Evolutionary conservation across 129 eudicot genomes (phyloP).

Genomic region (Centaurea solstitialis): DNA sequence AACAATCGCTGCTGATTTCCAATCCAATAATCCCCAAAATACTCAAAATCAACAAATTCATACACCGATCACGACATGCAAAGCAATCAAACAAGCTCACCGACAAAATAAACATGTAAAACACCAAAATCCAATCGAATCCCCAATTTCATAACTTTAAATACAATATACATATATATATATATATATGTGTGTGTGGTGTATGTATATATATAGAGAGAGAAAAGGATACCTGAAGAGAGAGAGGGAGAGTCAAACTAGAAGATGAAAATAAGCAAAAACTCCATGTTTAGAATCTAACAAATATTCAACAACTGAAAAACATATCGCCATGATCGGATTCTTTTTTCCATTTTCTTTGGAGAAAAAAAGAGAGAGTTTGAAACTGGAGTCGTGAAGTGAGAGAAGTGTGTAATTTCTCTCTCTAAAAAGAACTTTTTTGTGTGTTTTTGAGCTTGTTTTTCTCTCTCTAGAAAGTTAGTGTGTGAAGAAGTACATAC

Average conservation of each 20-base stretch:
- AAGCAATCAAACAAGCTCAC: slow-evolving; percentile 19
- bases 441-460: slow-evolving; percentile 8
- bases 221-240: slow-evolving; percentile 25
- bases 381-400: slow-evolving; percentile 15
- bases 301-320: slow-evolving; percentile 15
- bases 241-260: slow-evolving; percentile 32
- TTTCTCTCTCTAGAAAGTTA: neutral
- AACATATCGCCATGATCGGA: slow-evolving; percentile 39
- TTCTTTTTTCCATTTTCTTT: neutral
- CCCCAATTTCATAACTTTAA: slow-evolving; percentile 4
- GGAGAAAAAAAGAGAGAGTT: no score
- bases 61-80: slow-evolving; percentile 36
- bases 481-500: slow-evolving; percentile 15
- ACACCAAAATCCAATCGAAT: slow-evolving; percentile 2
- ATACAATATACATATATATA: neutral
- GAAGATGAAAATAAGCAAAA: slow-evolving; percentile 12
- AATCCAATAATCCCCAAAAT: slow-evolving; percentile 16
- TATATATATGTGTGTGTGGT: slow-evolving; percentile 11
- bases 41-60: neutral
- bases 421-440: neutral
- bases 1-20: neutral
- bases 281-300: slow-evolving; percentile 31
- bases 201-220: slow-evolving; percentile 8
- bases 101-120: slow-evolving; percentile 8
- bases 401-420: slow-evolving; percentile 28